Evolutionary conservation across 768 basidiomycete genomes (phyloP).

Genomic region (Roridomyces roridus): DNA sequence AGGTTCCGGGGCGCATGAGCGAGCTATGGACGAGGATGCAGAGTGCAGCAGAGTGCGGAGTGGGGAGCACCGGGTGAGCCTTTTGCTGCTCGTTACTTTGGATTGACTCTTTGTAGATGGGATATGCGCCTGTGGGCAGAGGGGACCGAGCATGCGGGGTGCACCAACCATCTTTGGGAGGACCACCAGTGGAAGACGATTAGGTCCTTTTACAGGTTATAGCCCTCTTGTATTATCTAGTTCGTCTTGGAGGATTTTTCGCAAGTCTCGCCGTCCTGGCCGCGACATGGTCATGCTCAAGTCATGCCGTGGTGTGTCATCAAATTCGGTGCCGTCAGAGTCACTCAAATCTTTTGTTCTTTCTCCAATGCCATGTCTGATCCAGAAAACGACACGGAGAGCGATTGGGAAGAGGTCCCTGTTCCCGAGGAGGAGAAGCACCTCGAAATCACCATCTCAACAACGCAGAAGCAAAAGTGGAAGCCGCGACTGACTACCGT

Average conservation of each 20-base stretch:
- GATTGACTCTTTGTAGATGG: constrained; percentile 24
- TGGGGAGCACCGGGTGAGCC: constrained; percentile 32
- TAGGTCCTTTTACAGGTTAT: constrained; percentile 24
- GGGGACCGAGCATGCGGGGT: constrained; percentile 33
- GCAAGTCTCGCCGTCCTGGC: too few species aligned
- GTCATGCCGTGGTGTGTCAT: background rate
- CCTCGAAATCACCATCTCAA: constrained; percentile 77
- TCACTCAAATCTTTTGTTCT: background rate
- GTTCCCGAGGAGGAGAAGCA: constrained; percentile 58
- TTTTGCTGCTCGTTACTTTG: too few species aligned
- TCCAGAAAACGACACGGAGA: constrained; percentile 66
- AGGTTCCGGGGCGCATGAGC: constrained; percentile 24
- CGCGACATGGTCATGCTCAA: too few species aligned
- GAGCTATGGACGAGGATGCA: constrained; percentile 34
- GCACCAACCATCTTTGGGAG: constrained; percentile 37
- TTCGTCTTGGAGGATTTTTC: too few species aligned
- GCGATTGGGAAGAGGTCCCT: constrained; percentile 83
- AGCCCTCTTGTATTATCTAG: background rate
- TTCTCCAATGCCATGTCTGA: constrained; percentile 28
- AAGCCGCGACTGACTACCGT: constrained; percentile 62
- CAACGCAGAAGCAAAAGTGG: constrained; percentile 58
- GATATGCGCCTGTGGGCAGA: constrained; percentile 35
- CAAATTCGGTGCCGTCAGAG: constrained; percentile 12
- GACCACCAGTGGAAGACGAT: constrained; percentile 40
- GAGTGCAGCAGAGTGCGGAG: constrained; percentile 33